Base-by-base conservation (phyloP, 257 asterid species). In the Salvia miltiorrhiza region DNA sequence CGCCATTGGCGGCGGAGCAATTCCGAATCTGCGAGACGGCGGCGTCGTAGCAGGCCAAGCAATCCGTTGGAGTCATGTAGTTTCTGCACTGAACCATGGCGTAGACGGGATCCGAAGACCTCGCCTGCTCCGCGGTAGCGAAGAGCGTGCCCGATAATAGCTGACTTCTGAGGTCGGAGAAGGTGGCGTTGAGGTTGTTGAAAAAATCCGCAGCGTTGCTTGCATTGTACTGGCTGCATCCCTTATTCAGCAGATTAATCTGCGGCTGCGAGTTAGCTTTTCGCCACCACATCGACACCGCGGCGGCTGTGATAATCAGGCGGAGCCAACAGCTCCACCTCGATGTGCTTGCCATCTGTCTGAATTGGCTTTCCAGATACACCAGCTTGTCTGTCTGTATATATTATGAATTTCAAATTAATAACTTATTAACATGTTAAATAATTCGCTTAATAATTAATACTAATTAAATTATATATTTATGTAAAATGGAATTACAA, bases 1-100 rank as follows among this genome's bases (percentile, higher is more conserved):
- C 98, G 7, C 98, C 97, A 12, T 87, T 92, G 3, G 89, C 89
- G 57, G 89, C 86, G 14, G 92, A 74, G 84, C 98, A 89, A 44
- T 77, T 86, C 14, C 89, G 71, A 43, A 92, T 89, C 82, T 61
- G 87, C 24, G 68, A 14, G 12, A 83, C 97, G 0, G 98, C 97
- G 67, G 87, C 75, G 79, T 83, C 86, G 69, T 71, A 92, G 76
- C 98, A 92, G 35, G 88, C 83, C 52, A 92, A 70, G 73, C 98
- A 92, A 72, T 89, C 93, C 3, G 67, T 37, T 12, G 10, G 37
- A 19, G 92, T 78, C 56, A 89, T 73, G 67, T 92, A 92, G 32
- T 89, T 77, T 66, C 97, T 75, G 84, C 97, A 92, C 78, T 87
- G 96, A 53, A 44, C 83, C 98, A 92, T 83, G 40, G 82, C 90